phyloP scores from a whole-genome alignment of 345 rosid genomes.

The Stellera chamaejasme region DNA sequence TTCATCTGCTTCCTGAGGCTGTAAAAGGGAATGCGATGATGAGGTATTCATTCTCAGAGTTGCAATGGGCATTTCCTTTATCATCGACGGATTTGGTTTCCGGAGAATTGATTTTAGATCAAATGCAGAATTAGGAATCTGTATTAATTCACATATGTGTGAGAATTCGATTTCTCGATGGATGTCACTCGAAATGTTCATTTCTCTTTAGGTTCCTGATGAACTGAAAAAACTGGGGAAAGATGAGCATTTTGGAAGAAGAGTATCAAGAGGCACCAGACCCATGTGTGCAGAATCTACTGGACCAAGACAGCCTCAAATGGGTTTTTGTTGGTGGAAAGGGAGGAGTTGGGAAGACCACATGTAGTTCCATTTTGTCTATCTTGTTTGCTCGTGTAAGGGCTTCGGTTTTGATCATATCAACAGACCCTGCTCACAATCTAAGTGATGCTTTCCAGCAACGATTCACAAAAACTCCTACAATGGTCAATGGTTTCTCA shows the following conservation, averaged over 20 bases:
- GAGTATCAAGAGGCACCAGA: conserved; percentile 38
- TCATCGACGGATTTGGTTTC: too few species aligned
- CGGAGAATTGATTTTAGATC: too few species aligned
- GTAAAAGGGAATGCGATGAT: too few species aligned
- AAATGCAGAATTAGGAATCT: too few species aligned
- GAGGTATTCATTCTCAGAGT: too few species aligned
- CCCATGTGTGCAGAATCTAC: conserved; percentile 60
- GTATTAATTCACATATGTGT: too few species aligned
- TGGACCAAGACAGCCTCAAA: conserved; percentile 81
- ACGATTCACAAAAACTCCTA: conserved; percentile 79
- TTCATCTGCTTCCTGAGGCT: too few species aligned
- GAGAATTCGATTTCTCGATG: too few species aligned
- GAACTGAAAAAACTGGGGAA: too few species aligned
- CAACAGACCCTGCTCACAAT: conserved; percentile 99
- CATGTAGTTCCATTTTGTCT: conserved; percentile 87
- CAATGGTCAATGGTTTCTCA: conserved; percentile 84
- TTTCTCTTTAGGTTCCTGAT: too few species aligned
- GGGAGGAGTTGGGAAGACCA: conserved; percentile 98
- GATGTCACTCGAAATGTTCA: too few species aligned
- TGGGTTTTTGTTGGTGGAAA: conserved; percentile 99
- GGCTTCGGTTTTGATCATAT: conserved; percentile 90
- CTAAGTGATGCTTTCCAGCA: conserved; percentile 99
- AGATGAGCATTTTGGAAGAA: conserved; percentile 1
- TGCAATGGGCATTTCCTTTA: too few species aligned
- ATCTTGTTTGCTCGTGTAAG: conserved; percentile 73